phyloP scores from a whole-genome alignment of 2,329 filamentous ascomycete species.

The Endothia cerciana region DNA sequence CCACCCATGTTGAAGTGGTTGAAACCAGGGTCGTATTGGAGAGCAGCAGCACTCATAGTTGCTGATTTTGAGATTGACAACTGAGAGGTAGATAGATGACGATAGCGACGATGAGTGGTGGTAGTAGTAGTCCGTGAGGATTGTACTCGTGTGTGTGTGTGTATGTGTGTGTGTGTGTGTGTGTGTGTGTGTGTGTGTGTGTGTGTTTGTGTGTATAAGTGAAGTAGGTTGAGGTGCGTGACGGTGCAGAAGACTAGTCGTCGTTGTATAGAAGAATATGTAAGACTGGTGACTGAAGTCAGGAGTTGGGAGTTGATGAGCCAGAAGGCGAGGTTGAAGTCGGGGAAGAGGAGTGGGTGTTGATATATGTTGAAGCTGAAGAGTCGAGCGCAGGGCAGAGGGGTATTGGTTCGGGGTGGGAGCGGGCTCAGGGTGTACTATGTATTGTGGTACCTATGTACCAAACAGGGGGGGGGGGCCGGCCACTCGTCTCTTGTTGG shows the following conservation, averaged over 20 bases:
- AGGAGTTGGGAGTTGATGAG: conserved; percentile 32
- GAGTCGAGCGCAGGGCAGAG: conserved; percentile 29
- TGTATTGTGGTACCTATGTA: neutral
- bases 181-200: conserved; percentile 8
- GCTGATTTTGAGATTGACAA: conserved; percentile 32
- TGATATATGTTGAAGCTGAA: conserved; percentile 37
- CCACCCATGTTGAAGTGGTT: conserved; percentile 55
- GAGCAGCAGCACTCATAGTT: conserved; percentile 50
- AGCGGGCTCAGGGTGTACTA: no score
- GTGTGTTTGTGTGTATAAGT: neutral
- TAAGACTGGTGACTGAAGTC: conserved; percentile 37
- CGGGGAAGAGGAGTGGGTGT: conserved; percentile 33
- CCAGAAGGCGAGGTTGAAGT: conserved; percentile 35
- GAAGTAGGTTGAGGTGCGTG: neutral
- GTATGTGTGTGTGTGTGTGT: no score
- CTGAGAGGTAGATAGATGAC: conserved; percentile 31
- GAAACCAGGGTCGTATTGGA: conserved; percentile 55
- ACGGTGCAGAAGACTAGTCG: conserved; percentile 2
- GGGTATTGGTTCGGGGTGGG: conserved; percentile 32
- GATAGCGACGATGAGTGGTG: conserved; percentile 4
- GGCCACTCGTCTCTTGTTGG: conserved; percentile 31
- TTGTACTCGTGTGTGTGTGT: neutral
- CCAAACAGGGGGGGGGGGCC: neutral
- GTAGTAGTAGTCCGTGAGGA: neutral
- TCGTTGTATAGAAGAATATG: conserved; percentile 22